Conservation (phyloP, 2,329 filamentous ascomycete species). For the Venturia carpophila region DNA sequence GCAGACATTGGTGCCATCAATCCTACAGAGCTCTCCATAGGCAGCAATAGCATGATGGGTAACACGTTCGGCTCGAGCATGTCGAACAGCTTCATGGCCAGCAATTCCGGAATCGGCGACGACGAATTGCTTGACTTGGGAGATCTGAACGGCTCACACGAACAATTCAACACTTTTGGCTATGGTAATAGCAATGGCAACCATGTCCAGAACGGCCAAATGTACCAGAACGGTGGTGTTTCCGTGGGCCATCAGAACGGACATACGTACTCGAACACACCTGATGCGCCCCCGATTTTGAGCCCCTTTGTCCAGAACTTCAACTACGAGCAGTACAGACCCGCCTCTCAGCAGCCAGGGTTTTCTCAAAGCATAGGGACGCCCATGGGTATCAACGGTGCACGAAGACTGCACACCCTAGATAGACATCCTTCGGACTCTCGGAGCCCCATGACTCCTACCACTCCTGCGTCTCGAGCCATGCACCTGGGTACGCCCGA, state of each 20-base stretch:
- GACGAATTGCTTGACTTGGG: slow-evolving; percentile 78
- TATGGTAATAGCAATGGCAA: slow-evolving; percentile 47
- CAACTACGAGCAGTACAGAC: slow-evolving; percentile 63
- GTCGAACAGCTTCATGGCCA: slow-evolving; percentile 66
- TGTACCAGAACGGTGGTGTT: slow-evolving; percentile 34
- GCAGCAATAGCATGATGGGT: slow-evolving; percentile 44
- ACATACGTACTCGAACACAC: slow-evolving; percentile 74
- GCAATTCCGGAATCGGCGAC: slow-evolving; percentile 72
- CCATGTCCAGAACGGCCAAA: slow-evolving; percentile 42
- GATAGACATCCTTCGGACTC: slow-evolving; percentile 61
- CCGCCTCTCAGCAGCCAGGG: slow-evolving; percentile 50
- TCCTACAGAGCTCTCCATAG: slow-evolving; percentile 76
- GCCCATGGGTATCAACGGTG: slow-evolving; percentile 26
- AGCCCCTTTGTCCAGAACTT: slow-evolving; percentile 77
- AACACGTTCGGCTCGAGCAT: slow-evolving; percentile 49
- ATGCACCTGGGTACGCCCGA: slow-evolving; percentile 63
- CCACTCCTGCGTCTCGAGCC: slow-evolving; percentile 67
- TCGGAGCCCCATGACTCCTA: slow-evolving; percentile 76
- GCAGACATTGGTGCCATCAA: slow-evolving; percentile 51
- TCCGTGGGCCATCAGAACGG: slow-evolving; percentile 54
- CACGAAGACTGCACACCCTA: slow-evolving; percentile 31
- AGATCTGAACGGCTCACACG: slow-evolving; percentile 37
- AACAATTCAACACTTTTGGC: slow-evolving; percentile 43
- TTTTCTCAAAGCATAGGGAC: slow-evolving; percentile 22
- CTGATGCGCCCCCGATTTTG: slow-evolving; percentile 84